Evolutionary conservation across 345 rosid genomes (phyloP).

Genomic region (Pelargonium nanum): DNA sequence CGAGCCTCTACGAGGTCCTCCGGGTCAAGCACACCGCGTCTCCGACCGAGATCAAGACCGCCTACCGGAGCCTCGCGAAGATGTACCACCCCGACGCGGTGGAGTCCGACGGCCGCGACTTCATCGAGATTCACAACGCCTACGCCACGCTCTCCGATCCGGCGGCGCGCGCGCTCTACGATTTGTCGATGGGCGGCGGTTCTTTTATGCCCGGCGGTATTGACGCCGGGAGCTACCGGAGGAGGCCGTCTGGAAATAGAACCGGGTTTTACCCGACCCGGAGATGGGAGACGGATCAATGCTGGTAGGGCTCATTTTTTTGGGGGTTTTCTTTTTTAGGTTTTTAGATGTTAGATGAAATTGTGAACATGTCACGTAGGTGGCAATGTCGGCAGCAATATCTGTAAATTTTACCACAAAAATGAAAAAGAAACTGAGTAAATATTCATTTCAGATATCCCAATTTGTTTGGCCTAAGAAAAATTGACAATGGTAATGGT

Average conservation of each 20-base stretch:
- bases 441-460: no score
- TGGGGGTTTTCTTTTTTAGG: neutral
- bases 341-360: neutral
- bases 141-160: conserved; percentile 24
- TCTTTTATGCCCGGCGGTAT: no score
- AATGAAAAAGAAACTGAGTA: no score
- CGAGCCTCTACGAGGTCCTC: conserved; percentile 50
- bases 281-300: conserved; percentile 75
- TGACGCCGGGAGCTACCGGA: neutral
- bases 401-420: no score
- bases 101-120: conserved; percentile 13
- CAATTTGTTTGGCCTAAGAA: no score
- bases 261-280: conserved; percentile 19
- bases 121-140: conserved; percentile 22
- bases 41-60: conserved; percentile 50
- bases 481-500: no score
- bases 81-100: conserved; percentile 17
- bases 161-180: conserved; percentile 18
- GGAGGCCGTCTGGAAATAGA: neutral
- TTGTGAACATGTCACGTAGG: neutral
- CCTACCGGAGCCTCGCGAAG: conserved; percentile 43
- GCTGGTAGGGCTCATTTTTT: conserved; percentile 13
- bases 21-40: conserved; percentile 48
- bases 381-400: no score
- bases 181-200: conserved; percentile 12